These are phyloP conservation scores for Hypoxylon sp. DNA, from an alignment of 2,329 filamentous ascomycete species.

Conservation along the genomic window DNA sequence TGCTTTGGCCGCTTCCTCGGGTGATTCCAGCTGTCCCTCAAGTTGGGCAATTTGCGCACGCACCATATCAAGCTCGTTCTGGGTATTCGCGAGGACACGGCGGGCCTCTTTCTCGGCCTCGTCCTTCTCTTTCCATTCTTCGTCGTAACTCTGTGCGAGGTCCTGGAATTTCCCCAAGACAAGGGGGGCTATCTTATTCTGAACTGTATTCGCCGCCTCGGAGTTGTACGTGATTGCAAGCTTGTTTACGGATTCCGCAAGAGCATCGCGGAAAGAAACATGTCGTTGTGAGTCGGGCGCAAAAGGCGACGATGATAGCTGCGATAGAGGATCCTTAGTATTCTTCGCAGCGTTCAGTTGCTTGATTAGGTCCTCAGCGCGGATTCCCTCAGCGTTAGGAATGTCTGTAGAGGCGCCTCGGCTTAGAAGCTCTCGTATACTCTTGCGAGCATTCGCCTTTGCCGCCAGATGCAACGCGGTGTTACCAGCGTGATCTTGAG, in stretches of 20 bases:
- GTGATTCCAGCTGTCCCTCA: constrained; percentile 67
- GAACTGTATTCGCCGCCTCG: constrained; percentile 76
- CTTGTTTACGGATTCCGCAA: constrained; percentile 60
- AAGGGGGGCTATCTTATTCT: constrained; percentile 76
- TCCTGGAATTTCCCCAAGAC: constrained; percentile 80
- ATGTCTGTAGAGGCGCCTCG: constrained; percentile 88
- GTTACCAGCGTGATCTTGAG: constrained; percentile 88
- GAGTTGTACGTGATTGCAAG: constrained; percentile 64
- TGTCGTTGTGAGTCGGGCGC: constrained; percentile 71
- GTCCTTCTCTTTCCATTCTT: constrained; percentile 81
- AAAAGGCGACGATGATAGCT: constrained; percentile 82
- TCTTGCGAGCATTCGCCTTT: constrained; percentile 88
- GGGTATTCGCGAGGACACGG: constrained; percentile 74
- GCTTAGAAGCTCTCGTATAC: constrained; percentile 81
- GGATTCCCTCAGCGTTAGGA: constrained; percentile 82
- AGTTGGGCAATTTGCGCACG: constrained; percentile 71
- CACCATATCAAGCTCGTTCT: constrained; percentile 74
- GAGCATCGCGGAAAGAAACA: constrained; percentile 66
- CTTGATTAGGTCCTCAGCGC: constrained; percentile 86
- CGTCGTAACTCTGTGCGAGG: constrained; percentile 78
- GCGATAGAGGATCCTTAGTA: constrained; percentile 73
- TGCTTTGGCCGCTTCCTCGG: constrained; percentile 65
- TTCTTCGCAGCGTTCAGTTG: constrained; percentile 76
- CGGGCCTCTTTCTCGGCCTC: constrained; percentile 76
- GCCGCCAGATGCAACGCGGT: constrained; percentile 83